These are phyloP conservation scores for Colletotrichum somersetense DNA, from an alignment of 2,329 filamentous ascomycete genomes.

Conservation along the genomic window DNA sequence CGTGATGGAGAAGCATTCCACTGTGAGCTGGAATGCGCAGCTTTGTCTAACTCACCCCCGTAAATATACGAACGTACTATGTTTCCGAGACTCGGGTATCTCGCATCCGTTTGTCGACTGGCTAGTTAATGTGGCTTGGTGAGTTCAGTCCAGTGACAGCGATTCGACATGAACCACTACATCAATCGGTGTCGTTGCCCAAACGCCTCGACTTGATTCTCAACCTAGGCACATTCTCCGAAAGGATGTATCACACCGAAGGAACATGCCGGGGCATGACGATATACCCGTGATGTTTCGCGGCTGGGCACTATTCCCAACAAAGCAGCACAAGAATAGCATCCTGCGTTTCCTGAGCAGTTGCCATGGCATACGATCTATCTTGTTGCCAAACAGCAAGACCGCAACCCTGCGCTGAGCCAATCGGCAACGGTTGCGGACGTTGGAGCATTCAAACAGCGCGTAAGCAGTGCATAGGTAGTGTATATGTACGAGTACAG, in stretches of 20 bases:
- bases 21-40: not conserved
- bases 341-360: not conserved
- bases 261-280: not conserved
- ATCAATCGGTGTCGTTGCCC: not conserved
- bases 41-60: not conserved
- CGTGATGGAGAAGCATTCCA: not conserved
- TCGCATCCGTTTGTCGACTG: not conserved
- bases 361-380: not conserved
- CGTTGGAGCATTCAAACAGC: not conserved
- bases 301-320: not conserved
- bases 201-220: not conserved
- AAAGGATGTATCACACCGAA: not conserved
- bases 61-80: not conserved
- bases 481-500: not conserved
- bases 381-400: not conserved
- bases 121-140: not conserved
- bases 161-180: not conserved
- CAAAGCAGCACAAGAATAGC: not conserved
- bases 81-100: slow-evolving; percentile 9
- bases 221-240: slow-evolving; percentile 1
- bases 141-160: not conserved
- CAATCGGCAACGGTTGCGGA: slow-evolving; percentile 13
- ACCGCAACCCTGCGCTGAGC: not conserved
- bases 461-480: not conserved
- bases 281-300: no score